Evolutionary conservation across 2,329 filamentous ascomycete species (phyloP).

Genomic region (Fusarium virguliforme): DNA sequence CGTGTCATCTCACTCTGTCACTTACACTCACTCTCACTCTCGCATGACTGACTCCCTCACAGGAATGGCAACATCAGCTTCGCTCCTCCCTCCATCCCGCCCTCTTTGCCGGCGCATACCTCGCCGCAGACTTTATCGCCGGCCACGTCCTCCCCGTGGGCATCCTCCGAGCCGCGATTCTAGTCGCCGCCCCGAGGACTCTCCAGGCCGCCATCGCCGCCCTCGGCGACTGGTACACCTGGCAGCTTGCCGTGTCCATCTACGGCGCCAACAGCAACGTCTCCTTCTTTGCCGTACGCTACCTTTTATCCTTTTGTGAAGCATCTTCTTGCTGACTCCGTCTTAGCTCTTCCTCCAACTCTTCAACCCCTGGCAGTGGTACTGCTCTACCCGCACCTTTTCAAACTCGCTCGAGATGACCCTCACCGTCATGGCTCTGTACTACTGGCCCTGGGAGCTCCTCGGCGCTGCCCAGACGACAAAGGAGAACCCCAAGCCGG

Average conservation of each 20-base stretch:
- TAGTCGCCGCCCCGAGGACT: slow-evolving; percentile 81
- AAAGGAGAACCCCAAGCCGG: slow-evolving; percentile 60
- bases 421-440: slow-evolving; percentile 84
- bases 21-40: slow-evolving; percentile 25
- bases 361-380: slow-evolving; percentile 88
- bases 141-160: slow-evolving; percentile 67
- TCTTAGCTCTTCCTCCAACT: slow-evolving; percentile 57
- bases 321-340: background rate
- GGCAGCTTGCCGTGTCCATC: slow-evolving; percentile 81
- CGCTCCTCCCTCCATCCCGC: slow-evolving; percentile 93
- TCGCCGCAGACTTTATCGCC: slow-evolving; percentile 71
- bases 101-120: slow-evolving; percentile 85
- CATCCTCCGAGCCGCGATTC: slow-evolving; percentile 73
- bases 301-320: background rate
- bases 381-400: slow-evolving; percentile 91
- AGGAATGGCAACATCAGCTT: slow-evolving; percentile 95
- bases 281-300: slow-evolving; percentile 79
- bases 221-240: slow-evolving; percentile 87
- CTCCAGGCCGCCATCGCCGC: slow-evolving; percentile 86
- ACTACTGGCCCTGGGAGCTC: slow-evolving; percentile 89
- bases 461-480: slow-evolving; percentile 61
- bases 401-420: slow-evolving; percentile 96
- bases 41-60: slow-evolving; percentile 37
- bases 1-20: slow-evolving; percentile 8
- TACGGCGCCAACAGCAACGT: slow-evolving; percentile 77